Conservation (phyloP, 164 flowering plant species). For the Chimonanthus salicifolius region DNA sequence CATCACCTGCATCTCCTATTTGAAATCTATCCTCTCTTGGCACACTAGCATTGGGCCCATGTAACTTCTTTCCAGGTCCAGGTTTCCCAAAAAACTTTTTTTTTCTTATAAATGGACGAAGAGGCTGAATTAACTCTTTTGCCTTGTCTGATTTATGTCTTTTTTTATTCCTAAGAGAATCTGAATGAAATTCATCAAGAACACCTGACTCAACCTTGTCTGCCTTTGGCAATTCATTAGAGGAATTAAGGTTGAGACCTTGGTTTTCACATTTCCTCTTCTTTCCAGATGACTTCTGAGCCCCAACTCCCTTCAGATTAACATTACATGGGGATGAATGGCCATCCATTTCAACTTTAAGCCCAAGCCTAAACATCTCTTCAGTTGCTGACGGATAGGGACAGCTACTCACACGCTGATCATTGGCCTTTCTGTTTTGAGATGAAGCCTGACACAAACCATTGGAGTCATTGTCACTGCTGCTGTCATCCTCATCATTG, state of each 20-base stretch:
- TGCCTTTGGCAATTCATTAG: constrained; percentile 25
- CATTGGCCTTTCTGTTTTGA: constrained; percentile 25
- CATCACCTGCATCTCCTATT: constrained; percentile 3
- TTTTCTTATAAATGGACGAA: not conserved
- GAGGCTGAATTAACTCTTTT: not conserved
- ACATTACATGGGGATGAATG: constrained; percentile 24
- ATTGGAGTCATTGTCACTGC: constrained; percentile 10
- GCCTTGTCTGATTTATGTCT: not conserved
- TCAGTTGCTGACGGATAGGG: constrained; percentile 88
- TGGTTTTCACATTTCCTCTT: constrained; percentile 40
- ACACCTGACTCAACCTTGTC: constrained; percentile 10
- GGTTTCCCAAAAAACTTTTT: not conserved
- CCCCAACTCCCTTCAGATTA: constrained; percentile 13
- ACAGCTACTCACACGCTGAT: constrained; percentile 52
- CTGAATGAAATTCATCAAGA: not conserved
- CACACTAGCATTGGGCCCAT: not conserved
- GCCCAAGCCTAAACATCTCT: constrained; percentile 70
- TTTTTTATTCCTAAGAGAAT: not conserved
- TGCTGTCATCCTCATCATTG: constrained; percentile 16
- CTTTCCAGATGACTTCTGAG: constrained; percentile 22
- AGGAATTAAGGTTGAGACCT: constrained; percentile 13
- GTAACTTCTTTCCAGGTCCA: constrained; percentile 4
- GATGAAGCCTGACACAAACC: constrained; percentile 19
- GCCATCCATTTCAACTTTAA: constrained; percentile 32
- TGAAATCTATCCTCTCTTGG: not conserved